Percentiles rank a stretch among this genome's conserved stretches.
Evolutionary conservation across 2,329 filamentous ascomycete species (phyloP).

Genomic region (Emericellopsis atlantica): DNA sequence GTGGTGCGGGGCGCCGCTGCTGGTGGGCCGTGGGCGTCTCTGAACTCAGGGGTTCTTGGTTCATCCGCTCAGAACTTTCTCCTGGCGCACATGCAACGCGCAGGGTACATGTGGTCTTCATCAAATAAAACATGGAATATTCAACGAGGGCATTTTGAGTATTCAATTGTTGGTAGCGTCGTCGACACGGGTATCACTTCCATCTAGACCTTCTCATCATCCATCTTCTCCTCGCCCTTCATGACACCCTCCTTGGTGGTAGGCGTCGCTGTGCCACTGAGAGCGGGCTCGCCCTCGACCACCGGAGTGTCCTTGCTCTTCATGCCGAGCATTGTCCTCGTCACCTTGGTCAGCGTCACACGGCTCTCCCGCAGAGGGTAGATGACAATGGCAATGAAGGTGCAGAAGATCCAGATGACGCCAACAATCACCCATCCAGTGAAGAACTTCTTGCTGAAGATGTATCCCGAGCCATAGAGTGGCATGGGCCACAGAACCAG

Average conservation of each 20-base stretch:
- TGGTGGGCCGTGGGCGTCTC: no score
- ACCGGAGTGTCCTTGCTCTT: not conserved
- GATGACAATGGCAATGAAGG: conserved; percentile 60
- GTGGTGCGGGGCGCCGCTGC: no score
- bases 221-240: not conserved
- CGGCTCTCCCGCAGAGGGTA: conserved; percentile 76
- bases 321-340: conserved; percentile 6
- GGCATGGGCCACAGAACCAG: conserved; percentile 79
- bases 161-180: no score
- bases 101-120: no score
- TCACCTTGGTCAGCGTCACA: conserved; percentile 29
- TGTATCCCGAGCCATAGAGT: conserved; percentile 65
- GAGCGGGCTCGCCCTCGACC: not conserved
- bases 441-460: conserved; percentile 74
- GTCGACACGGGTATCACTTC: no score
- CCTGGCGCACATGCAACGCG: no score
- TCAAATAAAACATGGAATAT: no score
- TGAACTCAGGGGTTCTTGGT: no score
- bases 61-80: no score
- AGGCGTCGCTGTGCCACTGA: not conserved
- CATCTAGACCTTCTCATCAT: not conserved
- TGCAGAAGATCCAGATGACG: conserved; percentile 45
- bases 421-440: conserved; percentile 68
- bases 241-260: not conserved
- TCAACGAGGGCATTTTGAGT: no score